Base-by-base conservation (phyloP, 805 yeast species). In the Metschnikowia lachancei region DNA sequence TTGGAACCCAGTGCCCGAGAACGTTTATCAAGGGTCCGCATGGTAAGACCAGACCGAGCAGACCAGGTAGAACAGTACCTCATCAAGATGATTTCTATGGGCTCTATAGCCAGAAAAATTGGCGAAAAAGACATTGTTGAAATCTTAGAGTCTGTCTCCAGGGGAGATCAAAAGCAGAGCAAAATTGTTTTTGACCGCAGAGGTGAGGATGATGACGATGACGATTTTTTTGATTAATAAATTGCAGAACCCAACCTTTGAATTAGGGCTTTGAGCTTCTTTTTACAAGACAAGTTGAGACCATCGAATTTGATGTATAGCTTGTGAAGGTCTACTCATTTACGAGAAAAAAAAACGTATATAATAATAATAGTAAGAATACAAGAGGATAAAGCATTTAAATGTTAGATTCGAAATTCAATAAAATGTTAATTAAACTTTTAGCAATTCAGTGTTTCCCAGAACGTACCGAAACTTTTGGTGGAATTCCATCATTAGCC, bases 11-110 rank as follows among this genome's bases (percentile, higher is more conserved):
- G 77, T 42, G 99, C 98, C 1, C 76, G 95, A 39, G 97, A 92
- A 60, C 76, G 99, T 49, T 73, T 92, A 38, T 80, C 91, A 16
- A 75, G 99, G 48, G 95, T 92, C 16, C 72, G 89, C 24, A 77
- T 94, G 62, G 99, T 92, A 36, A 81, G 91, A 60, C 95, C 95
- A 2, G 98, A 94, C 43, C 75, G 97, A 46, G 98, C 95, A 1
- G 77, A 78, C 42, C 87, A 90, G 2, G 97, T 90, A 12, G 97
- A 92, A 58, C 82, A 83, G 51, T 81, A 92, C 57, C 69, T 92
- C 37, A 67, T 85, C 22, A 80, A 82, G 56, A 67, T 92, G 63
- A 86, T 83, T 8, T 80, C 82, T 50, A 76, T 85, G 54, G 97
- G 97, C 1, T 88, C 85, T 49, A 69, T 92, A 30, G 72, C 79